Conservation (phyloP, 306 rosid species). For the Prosopis cineraria region DNA sequence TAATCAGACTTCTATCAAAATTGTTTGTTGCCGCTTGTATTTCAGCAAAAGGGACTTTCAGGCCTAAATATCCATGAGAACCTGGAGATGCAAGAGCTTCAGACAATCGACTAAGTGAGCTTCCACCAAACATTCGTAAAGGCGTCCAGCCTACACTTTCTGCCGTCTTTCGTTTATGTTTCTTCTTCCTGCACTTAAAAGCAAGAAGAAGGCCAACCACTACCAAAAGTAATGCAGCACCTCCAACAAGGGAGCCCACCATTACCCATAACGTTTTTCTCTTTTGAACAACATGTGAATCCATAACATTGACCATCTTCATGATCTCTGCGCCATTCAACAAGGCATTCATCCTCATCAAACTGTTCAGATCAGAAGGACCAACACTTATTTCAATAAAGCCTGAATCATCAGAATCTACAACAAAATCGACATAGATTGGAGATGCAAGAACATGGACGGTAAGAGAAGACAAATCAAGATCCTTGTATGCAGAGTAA, state of each 20-base stretch:
- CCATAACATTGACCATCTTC: conserved; percentile 60
- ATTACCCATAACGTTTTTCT: conserved; percentile 56
- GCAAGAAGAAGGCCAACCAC: conserved; percentile 53
- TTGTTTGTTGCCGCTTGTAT: conserved; percentile 76
- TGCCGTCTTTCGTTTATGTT: conserved; percentile 50
- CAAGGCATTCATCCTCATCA: conserved; percentile 73
- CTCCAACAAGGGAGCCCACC: conserved; percentile 67
- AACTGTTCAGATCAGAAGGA: conserved; percentile 79
- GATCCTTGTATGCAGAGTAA: conserved; percentile 70
- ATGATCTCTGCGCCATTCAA: conserved; percentile 98
- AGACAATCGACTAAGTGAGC: conserved; percentile 81
- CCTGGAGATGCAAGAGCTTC: conserved; percentile 63
- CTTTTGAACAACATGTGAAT: conserved; percentile 16
- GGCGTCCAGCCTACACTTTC: conserved; percentile 94
- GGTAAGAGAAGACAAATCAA: conserved; percentile 72
- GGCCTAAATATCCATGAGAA: conserved; percentile 71
- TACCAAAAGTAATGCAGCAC: conserved; percentile 48
- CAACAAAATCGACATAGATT: conserved; percentile 72
- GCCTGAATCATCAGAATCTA: conserved; percentile 61
- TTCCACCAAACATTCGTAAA: conserved; percentile 70
- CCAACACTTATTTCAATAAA: conserved; percentile 74
- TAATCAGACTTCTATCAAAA: conserved; percentile 65
- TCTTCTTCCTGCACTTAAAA: conserved; percentile 60
- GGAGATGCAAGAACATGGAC: conserved; percentile 74
- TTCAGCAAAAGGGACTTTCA: conserved; percentile 85